phyloP scores from a whole-genome alignment of 176 grass and related monocot genomes.

The Triticum urartu region DNA sequence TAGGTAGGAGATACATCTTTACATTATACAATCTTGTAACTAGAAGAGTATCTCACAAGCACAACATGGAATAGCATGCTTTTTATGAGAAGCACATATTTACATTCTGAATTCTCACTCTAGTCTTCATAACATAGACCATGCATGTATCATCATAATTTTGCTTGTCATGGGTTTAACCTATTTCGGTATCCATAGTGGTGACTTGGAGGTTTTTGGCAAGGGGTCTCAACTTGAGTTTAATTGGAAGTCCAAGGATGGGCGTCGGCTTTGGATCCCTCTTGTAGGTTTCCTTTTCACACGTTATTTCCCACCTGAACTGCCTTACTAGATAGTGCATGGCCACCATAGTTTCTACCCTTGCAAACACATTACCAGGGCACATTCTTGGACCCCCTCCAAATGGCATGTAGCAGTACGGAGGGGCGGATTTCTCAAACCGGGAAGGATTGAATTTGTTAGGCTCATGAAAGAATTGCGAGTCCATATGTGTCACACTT shows the following conservation, averaged over 20 bases:
- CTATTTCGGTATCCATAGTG: background rate
- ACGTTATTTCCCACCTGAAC: conserved; percentile 39
- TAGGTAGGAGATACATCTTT: too few relatives aligned
- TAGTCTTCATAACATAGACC: background rate
- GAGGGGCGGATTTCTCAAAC: conserved; percentile 30
- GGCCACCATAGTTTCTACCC: conserved; percentile 36
- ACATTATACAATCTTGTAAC: too few relatives aligned
- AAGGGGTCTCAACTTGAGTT: background rate
- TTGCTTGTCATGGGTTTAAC: background rate
- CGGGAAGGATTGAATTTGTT: conserved; percentile 38
- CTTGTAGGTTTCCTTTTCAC: conserved; percentile 18
- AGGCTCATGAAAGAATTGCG: conserved; percentile 28
- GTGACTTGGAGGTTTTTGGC: background rate
- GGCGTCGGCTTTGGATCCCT: conserved; percentile 44
- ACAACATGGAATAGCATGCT: background rate
- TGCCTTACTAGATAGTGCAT: conserved; percentile 41
- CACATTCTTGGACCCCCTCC: conserved; percentile 50
- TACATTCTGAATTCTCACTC: background rate
- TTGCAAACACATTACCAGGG: conserved; percentile 38
- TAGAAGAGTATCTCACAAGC: background rate
- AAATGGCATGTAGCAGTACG: conserved; percentile 43
- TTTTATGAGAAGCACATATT: background rate
- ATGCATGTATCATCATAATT: background rate
- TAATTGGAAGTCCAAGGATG: conserved; percentile 26
- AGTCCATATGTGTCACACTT: conserved; percentile 48